Base-by-base conservation (phyloP, 2,329 filamentous ascomycete species). In the Botrytis byssoidea region DNA sequence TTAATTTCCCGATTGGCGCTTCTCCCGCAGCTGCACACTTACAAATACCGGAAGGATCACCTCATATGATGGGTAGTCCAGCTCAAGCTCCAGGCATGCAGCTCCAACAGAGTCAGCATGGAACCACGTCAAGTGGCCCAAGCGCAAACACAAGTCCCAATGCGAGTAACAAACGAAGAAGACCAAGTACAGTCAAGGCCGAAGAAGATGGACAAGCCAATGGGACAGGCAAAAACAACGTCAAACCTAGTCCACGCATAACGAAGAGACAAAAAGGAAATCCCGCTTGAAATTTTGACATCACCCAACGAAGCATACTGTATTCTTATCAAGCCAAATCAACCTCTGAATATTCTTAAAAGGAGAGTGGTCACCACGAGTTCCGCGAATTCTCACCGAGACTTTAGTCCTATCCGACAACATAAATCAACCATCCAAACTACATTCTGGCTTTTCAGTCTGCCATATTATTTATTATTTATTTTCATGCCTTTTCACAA, bases 71-170 rank as follows among this genome's bases (percentile, higher is more conserved):
- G 40, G 78, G 88, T 71, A 91, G 88, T 79, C 90, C 90, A 14
- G 89, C 88, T 29, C 86, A 87, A 22, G 88, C 87, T 70, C 89
- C 89, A 35, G 85, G 85, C 75, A 92, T 92, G 90, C 88, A 90
- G 80, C 83, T 89, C 74, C 89, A 92, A 80, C 88, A 89, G 76
- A 91, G 89, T 80, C 90, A 91, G 80, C 90, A 92, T 79, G 90
- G 90, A 57, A 90, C 89, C 46, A 89, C 84, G 80, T 91, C 89
- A 16, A 89, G 88, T 80, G 90, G 89, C 2, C 89, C 89, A 10
- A 91, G 89, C 79, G 89, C 90, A 73, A 92, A 91, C 82, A 92
- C 90, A 8, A 82, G 80, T 70, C 81, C 81, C 32, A 83, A 83
- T 74, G 75, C 78, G 44, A 81, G 78, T 74, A 83, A 81, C 74